A percentile compares a stretch with the other conserved stretches of the same genome.
phyloP scores from a whole-genome alignment of 2,329 filamentous ascomycete genomes.

The Monosporascus cannonballus region DNA sequence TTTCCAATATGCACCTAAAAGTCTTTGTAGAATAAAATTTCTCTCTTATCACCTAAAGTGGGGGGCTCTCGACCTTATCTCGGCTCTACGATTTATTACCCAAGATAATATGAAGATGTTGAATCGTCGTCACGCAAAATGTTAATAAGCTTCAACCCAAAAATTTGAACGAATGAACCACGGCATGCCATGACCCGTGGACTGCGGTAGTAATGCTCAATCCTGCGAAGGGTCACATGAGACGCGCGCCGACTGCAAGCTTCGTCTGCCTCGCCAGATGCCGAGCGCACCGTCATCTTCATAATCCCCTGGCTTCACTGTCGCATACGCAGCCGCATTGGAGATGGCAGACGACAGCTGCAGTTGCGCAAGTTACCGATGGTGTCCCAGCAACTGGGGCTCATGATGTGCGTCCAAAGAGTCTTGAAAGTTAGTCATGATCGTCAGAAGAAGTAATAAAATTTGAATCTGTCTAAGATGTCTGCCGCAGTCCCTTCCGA shows the following conservation, averaged over 20 bases:
- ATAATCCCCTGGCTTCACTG: slow-evolving; percentile 25
- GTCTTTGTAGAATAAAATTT: too few species aligned
- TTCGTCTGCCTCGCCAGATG: slow-evolving; percentile 47
- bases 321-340: slow-evolving; percentile 20
- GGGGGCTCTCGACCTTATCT: too few species aligned
- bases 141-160: not conserved
- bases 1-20: too few species aligned
- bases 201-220: slow-evolving; percentile 32
- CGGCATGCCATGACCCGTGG: slow-evolving; percentile 16
- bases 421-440: slow-evolving; percentile 35
- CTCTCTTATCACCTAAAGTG: too few species aligned
- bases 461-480: slow-evolving; percentile 10
- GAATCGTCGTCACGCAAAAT: not conserved
- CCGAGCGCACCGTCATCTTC: slow-evolving; percentile 33
- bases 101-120: not conserved
- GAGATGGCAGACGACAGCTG: slow-evolving; percentile 35
- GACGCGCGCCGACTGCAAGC: slow-evolving; percentile 36
- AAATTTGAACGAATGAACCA: not conserved
- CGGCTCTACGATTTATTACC: not conserved
- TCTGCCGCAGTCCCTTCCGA: slow-evolving; percentile 38
- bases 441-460: not conserved
- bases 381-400: not conserved
- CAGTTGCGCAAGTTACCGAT: slow-evolving; percentile 12
- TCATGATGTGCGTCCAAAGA: slow-evolving; percentile 13
- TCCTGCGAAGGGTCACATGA: slow-evolving; percentile 31